phyloP scores from a whole-genome alignment of 257 asterid species.

The Solanum lignicaule region DNA sequence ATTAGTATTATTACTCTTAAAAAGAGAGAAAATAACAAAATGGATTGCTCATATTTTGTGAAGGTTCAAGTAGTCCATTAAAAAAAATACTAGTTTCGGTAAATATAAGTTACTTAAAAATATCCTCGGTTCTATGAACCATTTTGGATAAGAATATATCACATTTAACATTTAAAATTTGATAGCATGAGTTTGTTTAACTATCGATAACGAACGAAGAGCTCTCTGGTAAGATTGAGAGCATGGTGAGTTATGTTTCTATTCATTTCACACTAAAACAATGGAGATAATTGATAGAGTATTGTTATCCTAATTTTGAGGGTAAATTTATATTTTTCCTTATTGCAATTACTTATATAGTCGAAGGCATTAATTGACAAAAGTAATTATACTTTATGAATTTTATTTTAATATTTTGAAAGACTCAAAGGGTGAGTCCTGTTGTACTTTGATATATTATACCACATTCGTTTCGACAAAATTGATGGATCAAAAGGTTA shows the following conservation, averaged over 20 bases:
- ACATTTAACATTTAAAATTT: too few species aligned
- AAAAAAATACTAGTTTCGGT: too few species aligned
- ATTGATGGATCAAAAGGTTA: too few species aligned
- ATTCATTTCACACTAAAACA: background rate
- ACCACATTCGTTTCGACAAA: background rate
- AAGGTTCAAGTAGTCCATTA: background rate
- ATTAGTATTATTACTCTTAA: background rate
- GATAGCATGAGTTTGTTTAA: too few species aligned
- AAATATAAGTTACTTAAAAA: too few species aligned
- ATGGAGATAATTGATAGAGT: too few species aligned
- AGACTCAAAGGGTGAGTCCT: background rate
- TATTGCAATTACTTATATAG: background rate
- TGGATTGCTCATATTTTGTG: background rate
- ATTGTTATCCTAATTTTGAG: background rate
- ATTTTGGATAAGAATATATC: too few species aligned
- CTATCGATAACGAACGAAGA: too few species aligned
- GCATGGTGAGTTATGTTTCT: background rate
- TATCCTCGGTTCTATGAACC: too few species aligned
- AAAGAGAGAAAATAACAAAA: background rate
- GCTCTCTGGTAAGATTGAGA: background rate
- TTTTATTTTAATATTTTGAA: background rate
- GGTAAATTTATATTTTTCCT: background rate
- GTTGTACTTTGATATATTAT: background rate
- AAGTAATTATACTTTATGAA: background rate
- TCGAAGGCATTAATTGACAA: background rate